phyloP scores from a whole-genome alignment of 441 rosid genomes.

The Capsella rubella region DNA sequence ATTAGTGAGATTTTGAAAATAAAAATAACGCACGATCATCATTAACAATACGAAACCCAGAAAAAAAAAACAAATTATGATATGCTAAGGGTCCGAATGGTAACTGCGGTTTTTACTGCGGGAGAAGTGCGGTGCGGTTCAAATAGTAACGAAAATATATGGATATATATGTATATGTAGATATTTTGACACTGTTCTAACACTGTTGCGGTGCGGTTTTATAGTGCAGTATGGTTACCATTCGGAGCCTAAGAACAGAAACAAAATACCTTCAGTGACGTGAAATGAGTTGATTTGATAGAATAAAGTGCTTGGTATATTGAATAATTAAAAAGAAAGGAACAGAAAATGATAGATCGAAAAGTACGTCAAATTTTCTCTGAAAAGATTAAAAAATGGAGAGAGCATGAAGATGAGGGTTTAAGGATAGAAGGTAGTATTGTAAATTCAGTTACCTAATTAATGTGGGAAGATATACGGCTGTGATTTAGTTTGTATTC shows the following conservation, averaged over 20 bases:
- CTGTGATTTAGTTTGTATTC: slow-evolving; percentile 14
- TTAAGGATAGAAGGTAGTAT: slow-evolving; percentile 3
- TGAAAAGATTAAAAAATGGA: background rate
- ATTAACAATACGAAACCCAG: slow-evolving; percentile 4
- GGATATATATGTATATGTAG: too few relatives aligned
- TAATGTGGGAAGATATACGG: background rate
- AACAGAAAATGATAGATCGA: slow-evolving; percentile 16
- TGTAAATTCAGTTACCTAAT: background rate
- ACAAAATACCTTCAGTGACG: background rate
- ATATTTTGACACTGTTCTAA: too few relatives aligned
- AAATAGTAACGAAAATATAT: too few relatives aligned
- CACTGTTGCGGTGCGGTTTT: too few relatives aligned
- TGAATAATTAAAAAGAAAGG: background rate
- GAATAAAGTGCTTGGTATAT: too few relatives aligned
- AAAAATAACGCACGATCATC: background rate
- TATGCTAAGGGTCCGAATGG: too few relatives aligned
- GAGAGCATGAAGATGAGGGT: slow-evolving; percentile 1
- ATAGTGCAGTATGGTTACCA: too few relatives aligned
- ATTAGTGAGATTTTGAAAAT: background rate
- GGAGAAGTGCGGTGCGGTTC: too few relatives aligned
- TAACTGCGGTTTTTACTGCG: too few relatives aligned
- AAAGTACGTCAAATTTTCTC: slow-evolving; percentile 12
- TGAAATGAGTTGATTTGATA: background rate
- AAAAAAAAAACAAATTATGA: background rate
- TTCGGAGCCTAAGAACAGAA: too few relatives aligned